Base-by-base conservation (phyloP, 805 yeast species). In the Diddensiella transvaalensis region DNA sequence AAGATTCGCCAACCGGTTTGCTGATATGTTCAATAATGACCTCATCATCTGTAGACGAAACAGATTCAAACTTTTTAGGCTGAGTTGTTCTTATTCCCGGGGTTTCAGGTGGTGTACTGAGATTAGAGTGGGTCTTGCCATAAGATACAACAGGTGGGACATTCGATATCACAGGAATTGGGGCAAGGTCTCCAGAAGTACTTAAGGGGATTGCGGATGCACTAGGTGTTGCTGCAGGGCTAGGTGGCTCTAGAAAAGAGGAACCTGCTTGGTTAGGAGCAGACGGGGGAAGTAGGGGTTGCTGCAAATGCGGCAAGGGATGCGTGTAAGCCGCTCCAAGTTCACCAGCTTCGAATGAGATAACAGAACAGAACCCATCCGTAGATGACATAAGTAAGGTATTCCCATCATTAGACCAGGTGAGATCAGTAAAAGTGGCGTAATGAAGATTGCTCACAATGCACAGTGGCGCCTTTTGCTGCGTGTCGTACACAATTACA, bases 291-390 rank as follows among this genome's bases (percentile, higher is more conserved):
- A 22, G n/a, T 33, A 23, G 33, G 6, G 26, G 32, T 33, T 8
- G 43, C 4, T 19, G 19, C 8, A 23, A 22, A 26, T 17, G 24
- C 6, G 42, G 24, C 6, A 21, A 10, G 5, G 33, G 43, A 23
- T 13, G 23, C n/a, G 43, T 40, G 33, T 46, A 57, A 6, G 47
- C 53, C 15, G 59, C 70, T 1, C 96, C 96, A 29, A 87, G 71
- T 10, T 79, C 72, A 2, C 67, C 74, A 1, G 67, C 64, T 3
- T 76, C 76, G 42, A 88, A 77, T 4, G 70, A 65, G 1, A 90
- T 64, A 40, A 76, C 75, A 0, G 96, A 84, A 55, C 96, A 85
- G 63, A 89, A 91, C 17, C 98, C 98, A 64, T 93, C 99, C 0
- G 95, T 85, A 0, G 96, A 86, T 4, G 95, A 81, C 21, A 86